phyloP scores from a whole-genome alignment of 345 rosid genomes.

The Draba incana region DNA sequence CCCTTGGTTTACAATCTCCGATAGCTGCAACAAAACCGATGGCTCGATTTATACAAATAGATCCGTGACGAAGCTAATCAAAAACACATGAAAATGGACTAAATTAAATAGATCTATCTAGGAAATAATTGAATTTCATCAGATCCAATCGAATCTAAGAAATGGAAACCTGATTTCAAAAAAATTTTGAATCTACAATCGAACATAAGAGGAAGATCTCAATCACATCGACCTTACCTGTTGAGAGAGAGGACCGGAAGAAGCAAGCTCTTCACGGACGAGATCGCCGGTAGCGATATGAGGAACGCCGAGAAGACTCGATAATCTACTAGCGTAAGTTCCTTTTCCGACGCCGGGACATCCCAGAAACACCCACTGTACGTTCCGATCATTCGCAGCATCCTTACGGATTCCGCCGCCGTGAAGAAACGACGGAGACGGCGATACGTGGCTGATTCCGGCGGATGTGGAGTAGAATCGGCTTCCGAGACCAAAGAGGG shows the following conservation, averaged over 20 bases:
- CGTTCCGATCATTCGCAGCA: slow-evolving; percentile 59
- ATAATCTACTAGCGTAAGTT: slow-evolving; percentile 94
- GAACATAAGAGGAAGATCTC: background rate
- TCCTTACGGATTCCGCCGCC: slow-evolving; percentile 37
- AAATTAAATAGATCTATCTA: slow-evolving; percentile 25
- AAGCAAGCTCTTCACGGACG: slow-evolving; percentile 84
- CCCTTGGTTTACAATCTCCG: slow-evolving; percentile 85
- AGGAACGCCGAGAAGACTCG: slow-evolving; percentile 77
- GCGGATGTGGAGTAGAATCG: slow-evolving; percentile 38
- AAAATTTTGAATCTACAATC: background rate
- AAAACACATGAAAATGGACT: background rate
- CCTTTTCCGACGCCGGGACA: slow-evolving; percentile 98
- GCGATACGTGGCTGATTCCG: slow-evolving; percentile 22
- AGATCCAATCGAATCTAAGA: slow-evolving; percentile 25
- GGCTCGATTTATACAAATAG: background rate
- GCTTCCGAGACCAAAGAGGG: slow-evolving; percentile 36
- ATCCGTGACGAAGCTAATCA: slow-evolving; percentile 7
- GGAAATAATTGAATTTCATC: background rate
- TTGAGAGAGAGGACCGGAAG: slow-evolving; percentile 71
- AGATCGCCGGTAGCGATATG: slow-evolving; percentile 98
- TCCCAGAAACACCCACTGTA: slow-evolving; percentile 96
- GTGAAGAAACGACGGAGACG: slow-evolving; percentile 36
- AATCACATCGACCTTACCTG: slow-evolving; percentile 48
- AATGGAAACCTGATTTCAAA: background rate
- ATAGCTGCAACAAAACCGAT: slow-evolving; percentile 51